Conservation (phyloP, 1,284 basidiomycete genomes). For the Sanghuangporus baumii region DNA sequence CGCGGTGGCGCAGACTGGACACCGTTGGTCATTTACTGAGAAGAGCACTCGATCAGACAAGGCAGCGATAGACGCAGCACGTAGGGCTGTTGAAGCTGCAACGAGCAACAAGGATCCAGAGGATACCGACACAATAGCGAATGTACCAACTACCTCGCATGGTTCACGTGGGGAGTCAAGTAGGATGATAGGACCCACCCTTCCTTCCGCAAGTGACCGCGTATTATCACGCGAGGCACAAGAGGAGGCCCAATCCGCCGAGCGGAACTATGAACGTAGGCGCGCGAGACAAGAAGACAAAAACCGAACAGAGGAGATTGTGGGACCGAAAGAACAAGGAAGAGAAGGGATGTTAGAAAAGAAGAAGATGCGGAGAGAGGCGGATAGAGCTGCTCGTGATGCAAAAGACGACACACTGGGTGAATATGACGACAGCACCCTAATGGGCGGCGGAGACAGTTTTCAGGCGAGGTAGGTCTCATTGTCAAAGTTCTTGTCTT, state of each 20-base stretch:
- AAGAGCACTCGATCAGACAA: slow-evolving; percentile 43
- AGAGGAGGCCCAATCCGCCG: slow-evolving; percentile 42
- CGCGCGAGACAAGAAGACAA: slow-evolving; percentile 60
- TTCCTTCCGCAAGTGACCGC: slow-evolving; percentile 62
- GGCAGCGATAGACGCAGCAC: slow-evolving; percentile 50
- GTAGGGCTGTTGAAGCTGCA: slow-evolving; percentile 53
- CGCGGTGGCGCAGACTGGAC: slow-evolving; percentile 55
- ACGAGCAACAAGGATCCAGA: slow-evolving; percentile 37
- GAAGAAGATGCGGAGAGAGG: slow-evolving; percentile 60
- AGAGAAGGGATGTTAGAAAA: slow-evolving; percentile 72
- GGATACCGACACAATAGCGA: neutral
- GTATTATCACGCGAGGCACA: slow-evolving; percentile 55
- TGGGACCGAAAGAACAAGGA: slow-evolving; percentile 68
- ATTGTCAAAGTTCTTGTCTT: neutral
- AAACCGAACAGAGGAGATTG: slow-evolving; percentile 64
- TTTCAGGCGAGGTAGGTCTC: slow-evolving; percentile 58
- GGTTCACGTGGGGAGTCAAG: slow-evolving; percentile 26
- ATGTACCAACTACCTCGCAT: slow-evolving; percentile 15
- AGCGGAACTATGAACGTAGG: slow-evolving; percentile 53
- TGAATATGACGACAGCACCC: slow-evolving; percentile 60
- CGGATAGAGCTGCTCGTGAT: slow-evolving; percentile 59
- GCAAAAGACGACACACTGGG: slow-evolving; percentile 60
- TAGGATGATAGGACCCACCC: slow-evolving; percentile 55
- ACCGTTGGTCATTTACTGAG: slow-evolving; percentile 52
- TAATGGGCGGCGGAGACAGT: slow-evolving; percentile 67